These are phyloP conservation scores for Cudoniella acicularis DNA, from an alignment of 495 filamentous ascomycete genomes.

Conservation along the genomic window DNA sequence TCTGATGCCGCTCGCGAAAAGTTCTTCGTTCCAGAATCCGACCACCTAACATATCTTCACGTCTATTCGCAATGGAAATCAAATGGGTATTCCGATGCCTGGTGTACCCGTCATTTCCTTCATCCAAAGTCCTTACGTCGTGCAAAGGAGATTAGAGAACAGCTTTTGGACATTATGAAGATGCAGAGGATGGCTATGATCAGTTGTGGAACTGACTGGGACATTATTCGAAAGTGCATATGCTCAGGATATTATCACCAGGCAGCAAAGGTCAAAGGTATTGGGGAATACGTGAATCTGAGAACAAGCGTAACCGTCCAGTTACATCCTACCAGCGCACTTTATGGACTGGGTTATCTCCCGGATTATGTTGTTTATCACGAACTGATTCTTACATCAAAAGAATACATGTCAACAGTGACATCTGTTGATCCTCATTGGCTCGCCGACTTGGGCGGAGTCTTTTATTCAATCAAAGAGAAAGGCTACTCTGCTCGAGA, in stretches of 20 bases:
- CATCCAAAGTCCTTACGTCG: conserved; percentile 87
- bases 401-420: conserved; percentile 98
- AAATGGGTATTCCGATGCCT: conserved; percentile 84
- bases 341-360: conserved; percentile 89
- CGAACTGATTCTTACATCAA: conserved; percentile 93
- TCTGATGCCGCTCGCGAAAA: conserved; percentile 96
- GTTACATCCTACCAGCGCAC: conserved; percentile 86
- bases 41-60: conserved; percentile 92
- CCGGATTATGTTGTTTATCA: conserved; percentile 98
- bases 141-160: conserved; percentile 90
- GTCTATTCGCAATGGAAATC: conserved; percentile 95
- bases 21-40: conserved; percentile 96
- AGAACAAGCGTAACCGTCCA: conserved; percentile 91
- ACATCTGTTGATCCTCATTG: conserved; percentile 96
- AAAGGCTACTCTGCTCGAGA: conserved; percentile 93
- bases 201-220: conserved; percentile 95
- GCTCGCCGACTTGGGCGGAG: conserved; percentile 97
- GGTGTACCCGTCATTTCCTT: conserved; percentile 90
- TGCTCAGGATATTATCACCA: conserved; percentile 98
- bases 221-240: conserved; percentile 91
- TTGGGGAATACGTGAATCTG: conserved; percentile 95
- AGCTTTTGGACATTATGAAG: conserved; percentile 92
- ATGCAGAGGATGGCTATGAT: conserved; percentile 84
- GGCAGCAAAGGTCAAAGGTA: conserved; percentile 93
- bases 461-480: conserved; percentile 97